Base-by-base conservation (phyloP, 345 rosid species). In the Bretschneidera sinensis region DNA sequence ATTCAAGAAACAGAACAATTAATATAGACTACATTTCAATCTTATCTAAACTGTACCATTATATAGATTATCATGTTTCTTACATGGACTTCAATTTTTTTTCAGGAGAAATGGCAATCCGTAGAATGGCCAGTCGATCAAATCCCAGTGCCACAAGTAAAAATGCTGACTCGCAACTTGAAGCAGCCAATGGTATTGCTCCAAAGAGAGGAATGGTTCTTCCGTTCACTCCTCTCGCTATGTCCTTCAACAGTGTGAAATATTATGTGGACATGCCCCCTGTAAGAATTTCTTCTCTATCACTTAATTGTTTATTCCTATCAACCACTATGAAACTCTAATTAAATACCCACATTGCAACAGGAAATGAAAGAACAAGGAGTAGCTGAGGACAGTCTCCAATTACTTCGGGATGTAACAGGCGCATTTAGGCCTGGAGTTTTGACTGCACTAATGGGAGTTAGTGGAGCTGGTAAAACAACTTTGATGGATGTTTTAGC, bases 381-480 rank as follows among this genome's bases (percentile, higher is more conserved):
- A 43, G 83, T 89, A 28, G 17, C 72, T n/a, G 85, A 80, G 66
- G 82, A 85, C 69, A 89, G 53, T 80, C 77, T 92, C 17, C 97
- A 85, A 51, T 81, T 89, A 1, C 88, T 92, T 28, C 68, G 75
- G 55, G 89, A 73, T 68, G 91, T 85, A 58, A 89, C 97, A 9
- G 81, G 98, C 18, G 85, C 84, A 53, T 92, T 92, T 75, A 84
- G 92, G 73, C 98, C 98, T 17, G 96, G 97, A 64, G 83, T 92
- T 19, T 80, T 92, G 56, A 85, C 97, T 20, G 98, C 98, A 60
- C 61, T 92, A 45, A 92, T 92, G 97, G 98, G 98, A 61, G 96
- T 89, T 21, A 87, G 98, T 67, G 97, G 98, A 68, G 98, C 98
- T 16, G 98, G 98, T 63, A 92, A 92, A 84, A 92, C 97, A 0